These are phyloP conservation scores for Periglandula ipomoeae DNA, from an alignment of 2,329 filamentous ascomycete genomes.

Conservation along the genomic window DNA sequence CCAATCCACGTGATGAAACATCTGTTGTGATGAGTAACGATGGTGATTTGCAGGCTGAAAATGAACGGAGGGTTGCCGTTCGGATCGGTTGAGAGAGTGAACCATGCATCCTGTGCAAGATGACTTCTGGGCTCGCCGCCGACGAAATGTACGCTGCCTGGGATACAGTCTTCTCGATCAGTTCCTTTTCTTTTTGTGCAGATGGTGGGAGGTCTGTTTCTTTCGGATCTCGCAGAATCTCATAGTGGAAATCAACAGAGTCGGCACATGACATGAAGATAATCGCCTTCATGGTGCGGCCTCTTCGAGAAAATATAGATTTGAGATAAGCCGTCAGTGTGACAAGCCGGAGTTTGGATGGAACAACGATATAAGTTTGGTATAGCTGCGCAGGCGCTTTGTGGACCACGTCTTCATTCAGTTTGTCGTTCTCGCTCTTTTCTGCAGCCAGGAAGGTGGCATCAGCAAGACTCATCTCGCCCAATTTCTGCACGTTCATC, in stretches of 20 bases:
- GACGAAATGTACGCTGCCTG: conserved; percentile 65
- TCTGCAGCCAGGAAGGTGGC: conserved; percentile 74
- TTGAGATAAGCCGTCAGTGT: conserved; percentile 78
- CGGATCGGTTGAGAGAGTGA: conserved; percentile 82
- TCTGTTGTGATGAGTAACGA: conserved; percentile 88
- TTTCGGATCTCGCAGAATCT: conserved; percentile 53
- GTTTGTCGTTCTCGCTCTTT: conserved; percentile 37
- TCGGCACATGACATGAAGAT: conserved; percentile 96
- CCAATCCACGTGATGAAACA: conserved; percentile 88
- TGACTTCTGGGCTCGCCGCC: conserved; percentile 61
- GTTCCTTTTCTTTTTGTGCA: conserved; percentile 22
- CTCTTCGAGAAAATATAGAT: conserved; percentile 77
- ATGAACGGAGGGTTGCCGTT: conserved; percentile 75
- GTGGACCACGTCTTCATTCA: conserved; percentile 51
- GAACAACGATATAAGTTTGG: conserved; percentile 80
- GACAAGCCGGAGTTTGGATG: conserved; percentile 83
- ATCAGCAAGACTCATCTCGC: conserved; percentile 91
- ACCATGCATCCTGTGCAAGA: conserved; percentile 80
- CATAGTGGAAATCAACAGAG: conserved; percentile 93
- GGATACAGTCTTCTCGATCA: conserved; percentile 52
- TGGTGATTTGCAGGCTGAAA: conserved; percentile 63
- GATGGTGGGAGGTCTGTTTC: conserved; percentile 18
- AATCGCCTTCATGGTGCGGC: conserved; percentile 92
- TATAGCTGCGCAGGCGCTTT: conserved; percentile 82
- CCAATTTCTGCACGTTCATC: conserved; percentile 88